These are phyloP conservation scores for Vitis hybrid DNA, from an alignment of 177 flowering plant genomes.

Conservation along the genomic window DNA sequence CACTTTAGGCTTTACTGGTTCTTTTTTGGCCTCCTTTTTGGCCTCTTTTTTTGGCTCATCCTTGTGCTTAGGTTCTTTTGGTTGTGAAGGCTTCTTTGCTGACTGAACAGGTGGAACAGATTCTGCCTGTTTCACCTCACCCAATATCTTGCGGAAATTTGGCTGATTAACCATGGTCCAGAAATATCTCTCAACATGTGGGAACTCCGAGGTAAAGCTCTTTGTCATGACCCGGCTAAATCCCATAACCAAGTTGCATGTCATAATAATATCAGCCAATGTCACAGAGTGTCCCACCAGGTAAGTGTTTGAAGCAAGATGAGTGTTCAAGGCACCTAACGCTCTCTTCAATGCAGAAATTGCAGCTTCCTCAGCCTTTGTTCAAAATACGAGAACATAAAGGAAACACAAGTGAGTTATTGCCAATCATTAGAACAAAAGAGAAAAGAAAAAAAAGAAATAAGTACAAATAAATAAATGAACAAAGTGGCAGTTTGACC, in stretches of 20 bases:
- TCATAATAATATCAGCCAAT: slow-evolving; percentile 69
- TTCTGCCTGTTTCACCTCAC: slow-evolving; percentile 76
- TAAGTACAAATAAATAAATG: background rate
- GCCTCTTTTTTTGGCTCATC: slow-evolving; percentile 54
- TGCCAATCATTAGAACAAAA: background rate
- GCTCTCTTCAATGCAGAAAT: slow-evolving; percentile 74
- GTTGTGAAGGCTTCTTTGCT: slow-evolving; percentile 62
- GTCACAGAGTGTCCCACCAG: slow-evolving; percentile 72
- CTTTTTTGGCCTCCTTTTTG: slow-evolving; percentile 37
- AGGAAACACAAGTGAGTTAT: background rate
- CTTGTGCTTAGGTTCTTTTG: slow-evolving; percentile 66
- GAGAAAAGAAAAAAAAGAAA: background rate
- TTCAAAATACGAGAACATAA: background rate
- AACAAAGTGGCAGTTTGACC: slow-evolving; percentile 20
- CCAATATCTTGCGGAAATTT: slow-evolving; percentile 61
- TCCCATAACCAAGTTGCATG: slow-evolving; percentile 62
- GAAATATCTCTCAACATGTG: slow-evolving; percentile 94
- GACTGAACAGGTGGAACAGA: slow-evolving; percentile 61
- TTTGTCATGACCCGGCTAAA: slow-evolving; percentile 51
- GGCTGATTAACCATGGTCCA: slow-evolving; percentile 98
- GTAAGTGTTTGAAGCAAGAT: slow-evolving; percentile 76
- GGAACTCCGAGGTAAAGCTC: slow-evolving; percentile 80
- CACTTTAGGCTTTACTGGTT: slow-evolving; percentile 46
- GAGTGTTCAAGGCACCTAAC: slow-evolving; percentile 59
- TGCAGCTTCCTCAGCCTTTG: slow-evolving; percentile 75